These are phyloP conservation scores for Crucihimalaya himalaica DNA, from an alignment of 345 rosid species.

Conservation along the genomic window DNA sequence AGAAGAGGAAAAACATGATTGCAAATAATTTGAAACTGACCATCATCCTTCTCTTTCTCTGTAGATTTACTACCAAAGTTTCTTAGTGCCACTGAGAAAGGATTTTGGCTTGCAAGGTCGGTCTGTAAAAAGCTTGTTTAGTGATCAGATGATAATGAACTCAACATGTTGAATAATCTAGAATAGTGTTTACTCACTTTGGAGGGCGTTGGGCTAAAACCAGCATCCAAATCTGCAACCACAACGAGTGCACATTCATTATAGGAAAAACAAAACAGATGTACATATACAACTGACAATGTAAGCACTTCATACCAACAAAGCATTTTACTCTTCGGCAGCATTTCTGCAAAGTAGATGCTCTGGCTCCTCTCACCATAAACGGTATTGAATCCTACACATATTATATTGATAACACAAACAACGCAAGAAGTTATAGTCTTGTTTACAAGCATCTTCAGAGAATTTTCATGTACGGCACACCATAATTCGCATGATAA, in stretches of 20 bases:
- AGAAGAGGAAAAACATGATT: neutral
- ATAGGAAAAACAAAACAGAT: neutral
- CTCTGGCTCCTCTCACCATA: slow-evolving; percentile 63
- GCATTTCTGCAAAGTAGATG: slow-evolving; percentile 57
- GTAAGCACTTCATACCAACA: slow-evolving; percentile 50
- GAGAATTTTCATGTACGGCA: neutral
- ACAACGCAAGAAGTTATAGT: slow-evolving; percentile 1
- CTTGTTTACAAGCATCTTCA: neutral
- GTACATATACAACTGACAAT: slow-evolving; percentile 6
- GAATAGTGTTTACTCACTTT: slow-evolving; percentile 47
- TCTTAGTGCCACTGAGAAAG: slow-evolving; percentile 58
- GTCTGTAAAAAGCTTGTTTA: slow-evolving; percentile 50
- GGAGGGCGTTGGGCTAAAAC: slow-evolving; percentile 68
- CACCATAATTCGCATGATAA: slow-evolving; percentile 5
- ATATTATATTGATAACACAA: slow-evolving; percentile 13
- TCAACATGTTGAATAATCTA: neutral
- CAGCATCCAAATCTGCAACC: slow-evolving; percentile 75
- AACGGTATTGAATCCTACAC: slow-evolving; percentile 61
- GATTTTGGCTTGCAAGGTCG: slow-evolving; percentile 60
- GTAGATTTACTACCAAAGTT: slow-evolving; percentile 48
- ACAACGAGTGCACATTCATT: neutral
- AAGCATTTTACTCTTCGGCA: slow-evolving; percentile 70
- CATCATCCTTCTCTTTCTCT: slow-evolving; percentile 55
- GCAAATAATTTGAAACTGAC: slow-evolving; percentile 22
- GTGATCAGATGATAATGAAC: slow-evolving; percentile 13